phyloP scores from a whole-genome alignment of 768 basidiomycete species.

The Stropharia rugosoannulata region DNA sequence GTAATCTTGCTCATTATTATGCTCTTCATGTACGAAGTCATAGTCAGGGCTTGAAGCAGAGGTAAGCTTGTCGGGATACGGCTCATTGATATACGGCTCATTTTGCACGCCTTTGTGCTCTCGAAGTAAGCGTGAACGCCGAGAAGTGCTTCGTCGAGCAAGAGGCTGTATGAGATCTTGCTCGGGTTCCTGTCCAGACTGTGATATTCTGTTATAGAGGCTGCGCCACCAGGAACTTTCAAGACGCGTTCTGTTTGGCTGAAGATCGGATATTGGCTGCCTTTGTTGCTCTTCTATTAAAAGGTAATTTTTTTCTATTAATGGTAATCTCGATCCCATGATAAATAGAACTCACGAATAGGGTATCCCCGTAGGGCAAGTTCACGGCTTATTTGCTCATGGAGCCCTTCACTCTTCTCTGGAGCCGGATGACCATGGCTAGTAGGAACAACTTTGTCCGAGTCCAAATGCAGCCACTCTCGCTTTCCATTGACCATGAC shows the following conservation, averaged over 20 bases:
- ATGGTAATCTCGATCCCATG: neutral
- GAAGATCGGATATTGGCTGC: too few relatives aligned
- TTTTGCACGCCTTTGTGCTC: neutral
- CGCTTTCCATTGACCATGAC: constrained; percentile 43
- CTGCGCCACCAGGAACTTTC: constrained; percentile 58
- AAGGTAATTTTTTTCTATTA: neutral
- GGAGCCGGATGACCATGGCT: constrained; percentile 39
- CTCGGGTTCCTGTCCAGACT: constrained; percentile 32
- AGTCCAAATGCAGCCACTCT: constrained; percentile 51
- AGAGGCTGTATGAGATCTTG: constrained; percentile 18
- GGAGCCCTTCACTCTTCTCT: constrained; percentile 55
- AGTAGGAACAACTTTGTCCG: constrained; percentile 42
- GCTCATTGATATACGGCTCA: too few relatives aligned
- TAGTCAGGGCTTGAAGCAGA: too few relatives aligned
- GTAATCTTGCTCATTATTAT: neutral
- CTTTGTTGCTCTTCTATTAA: neutral
- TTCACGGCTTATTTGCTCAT: constrained; percentile 53
- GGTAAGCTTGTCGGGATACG: too few relatives aligned
- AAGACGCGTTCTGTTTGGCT: constrained; percentile 9
- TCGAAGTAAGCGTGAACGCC: constrained; percentile 13
- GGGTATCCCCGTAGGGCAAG: constrained; percentile 47
- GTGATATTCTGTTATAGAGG: constrained; percentile 52
- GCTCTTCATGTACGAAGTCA: too few relatives aligned
- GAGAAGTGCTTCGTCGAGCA: neutral
- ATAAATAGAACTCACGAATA: constrained; percentile 25